These are phyloP conservation scores for Candida mattraensis DNA, from an alignment of 805 yeast species.

Conservation along the genomic window DNA sequence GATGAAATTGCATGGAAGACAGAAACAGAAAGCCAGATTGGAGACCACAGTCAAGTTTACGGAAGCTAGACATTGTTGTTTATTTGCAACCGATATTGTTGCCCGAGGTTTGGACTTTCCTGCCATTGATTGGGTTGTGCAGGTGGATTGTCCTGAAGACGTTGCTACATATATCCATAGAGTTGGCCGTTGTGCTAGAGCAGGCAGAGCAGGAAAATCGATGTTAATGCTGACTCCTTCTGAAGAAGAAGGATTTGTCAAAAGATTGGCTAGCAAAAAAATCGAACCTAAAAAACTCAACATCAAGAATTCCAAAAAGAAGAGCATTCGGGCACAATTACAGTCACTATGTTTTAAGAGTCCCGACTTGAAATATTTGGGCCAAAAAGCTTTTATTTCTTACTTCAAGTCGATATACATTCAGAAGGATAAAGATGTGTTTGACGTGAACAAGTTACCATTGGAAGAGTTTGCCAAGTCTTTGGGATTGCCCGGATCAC, in stretches of 20 bases:
- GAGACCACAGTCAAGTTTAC: conserved; percentile 81
- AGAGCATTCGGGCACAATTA: conserved; percentile 75
- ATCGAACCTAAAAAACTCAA: conserved; percentile 73
- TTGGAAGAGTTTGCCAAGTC: conserved; percentile 83
- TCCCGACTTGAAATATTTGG: conserved; percentile 88
- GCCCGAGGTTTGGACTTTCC: conserved; percentile 94
- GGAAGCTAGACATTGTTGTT: conserved; percentile 74
- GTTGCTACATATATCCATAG: conserved; percentile 86
- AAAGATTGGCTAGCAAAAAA: conserved; percentile 57
- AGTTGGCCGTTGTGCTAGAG: conserved; percentile 88
- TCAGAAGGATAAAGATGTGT: conserved; percentile 85
- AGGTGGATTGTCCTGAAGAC: conserved; percentile 89
- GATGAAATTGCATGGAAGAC: conserved; percentile 84
- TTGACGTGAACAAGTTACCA: conserved; percentile 74
- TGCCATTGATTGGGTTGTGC: conserved; percentile 92
- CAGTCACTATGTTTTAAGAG: conserved; percentile 90
- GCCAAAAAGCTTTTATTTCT: conserved; percentile 93
- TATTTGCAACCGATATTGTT: conserved; percentile 87
- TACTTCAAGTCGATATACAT: conserved; percentile 82
- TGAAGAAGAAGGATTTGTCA: conserved; percentile 77
- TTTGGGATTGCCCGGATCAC: conserved; percentile 94
- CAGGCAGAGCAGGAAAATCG: conserved; percentile 81
- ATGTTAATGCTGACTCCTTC: conserved; percentile 78
- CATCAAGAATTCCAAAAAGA: conserved; percentile 71
- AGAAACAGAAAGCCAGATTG: conserved; percentile 83